Evolutionary conservation across 345 rosid genomes (phyloP).

Genomic region (Eucalyptus leucophloia): DNA sequence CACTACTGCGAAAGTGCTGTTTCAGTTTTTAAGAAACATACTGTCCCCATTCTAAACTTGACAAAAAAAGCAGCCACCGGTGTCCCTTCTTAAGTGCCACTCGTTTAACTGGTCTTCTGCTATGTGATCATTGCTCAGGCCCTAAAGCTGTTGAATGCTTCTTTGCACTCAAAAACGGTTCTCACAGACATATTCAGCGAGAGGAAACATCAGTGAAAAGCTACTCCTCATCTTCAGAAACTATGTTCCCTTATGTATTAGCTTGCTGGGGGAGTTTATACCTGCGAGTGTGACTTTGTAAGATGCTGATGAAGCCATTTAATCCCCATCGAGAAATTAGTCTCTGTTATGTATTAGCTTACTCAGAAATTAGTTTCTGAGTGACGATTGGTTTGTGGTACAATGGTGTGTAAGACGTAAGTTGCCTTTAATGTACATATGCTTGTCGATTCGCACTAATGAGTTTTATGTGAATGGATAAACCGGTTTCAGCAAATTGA

Average conservation of each 20-base stretch:
- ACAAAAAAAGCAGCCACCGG: neutral
- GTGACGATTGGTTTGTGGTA: neutral
- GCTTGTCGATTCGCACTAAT: neutral
- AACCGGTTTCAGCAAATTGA: neutral
- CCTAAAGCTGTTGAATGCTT: neutral
- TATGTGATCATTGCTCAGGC: neutral
- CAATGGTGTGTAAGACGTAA: neutral
- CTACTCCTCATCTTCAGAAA: neutral
- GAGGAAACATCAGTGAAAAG: neutral
- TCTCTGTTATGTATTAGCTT: neutral
- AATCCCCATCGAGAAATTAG: neutral
- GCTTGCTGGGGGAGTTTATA: neutral
- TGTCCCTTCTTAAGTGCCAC: neutral
- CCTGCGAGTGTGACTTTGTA: neutral
- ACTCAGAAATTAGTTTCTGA: neutral
- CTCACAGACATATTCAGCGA: neutral
- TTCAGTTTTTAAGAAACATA: neutral
- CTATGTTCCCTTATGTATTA: neutral
- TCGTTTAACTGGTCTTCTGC: neutral
- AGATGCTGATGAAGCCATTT: neutral
- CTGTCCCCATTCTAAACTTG: no score
- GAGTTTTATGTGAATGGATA: neutral
- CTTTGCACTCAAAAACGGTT: neutral
- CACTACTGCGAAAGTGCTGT: neutral
- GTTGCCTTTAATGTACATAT: neutral